A percentile compares a stretch with the other conserved stretches of the same genome.
Evolutionary conservation across 352 stramenopile genomes (phyloP).

Genomic region (Phytophthora pistaciae): DNA sequence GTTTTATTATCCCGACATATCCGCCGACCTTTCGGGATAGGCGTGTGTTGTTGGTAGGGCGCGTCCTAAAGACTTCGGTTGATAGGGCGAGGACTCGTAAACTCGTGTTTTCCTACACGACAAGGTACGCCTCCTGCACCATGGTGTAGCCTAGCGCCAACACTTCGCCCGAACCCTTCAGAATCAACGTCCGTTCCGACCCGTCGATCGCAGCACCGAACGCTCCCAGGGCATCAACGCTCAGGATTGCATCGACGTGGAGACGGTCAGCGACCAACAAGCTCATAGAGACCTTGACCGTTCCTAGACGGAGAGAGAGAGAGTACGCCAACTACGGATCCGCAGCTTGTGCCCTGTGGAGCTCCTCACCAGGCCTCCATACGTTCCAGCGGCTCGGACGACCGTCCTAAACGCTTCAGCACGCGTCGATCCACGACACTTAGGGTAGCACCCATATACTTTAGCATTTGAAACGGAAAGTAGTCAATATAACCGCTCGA

Average conservation of each 20-base stretch:
- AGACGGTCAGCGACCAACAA: not conserved
- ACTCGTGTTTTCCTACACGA: too few species aligned
- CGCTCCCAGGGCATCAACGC: not conserved
- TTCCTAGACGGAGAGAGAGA: not conserved
- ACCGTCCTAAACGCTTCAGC: not conserved
- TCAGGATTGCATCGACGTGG: not conserved
- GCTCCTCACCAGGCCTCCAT: not conserved
- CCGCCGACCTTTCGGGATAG: too few species aligned
- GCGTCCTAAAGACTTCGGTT: too few species aligned
- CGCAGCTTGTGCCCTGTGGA: not conserved
- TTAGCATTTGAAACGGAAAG: slow-evolving; percentile 1
- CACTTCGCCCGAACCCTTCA: not conserved
- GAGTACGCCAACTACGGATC: not conserved
- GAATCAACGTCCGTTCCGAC: not conserved
- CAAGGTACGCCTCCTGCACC: slow-evolving; percentile 3
- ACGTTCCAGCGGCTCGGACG: not conserved
- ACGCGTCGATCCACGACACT: not conserved
- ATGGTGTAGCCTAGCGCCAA: not conserved
- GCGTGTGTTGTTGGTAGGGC: too few species aligned
- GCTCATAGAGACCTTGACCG: not conserved
- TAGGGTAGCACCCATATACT: slow-evolving; percentile 2
- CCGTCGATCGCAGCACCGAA: slow-evolving; percentile 10
- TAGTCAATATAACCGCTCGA: slow-evolving; percentile 2
- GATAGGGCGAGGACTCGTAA: too few species aligned
- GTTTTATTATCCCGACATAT: too few species aligned